Base-by-base conservation (phyloP, 805 yeast genomes). In the Nakazawaea holstii region DNA sequence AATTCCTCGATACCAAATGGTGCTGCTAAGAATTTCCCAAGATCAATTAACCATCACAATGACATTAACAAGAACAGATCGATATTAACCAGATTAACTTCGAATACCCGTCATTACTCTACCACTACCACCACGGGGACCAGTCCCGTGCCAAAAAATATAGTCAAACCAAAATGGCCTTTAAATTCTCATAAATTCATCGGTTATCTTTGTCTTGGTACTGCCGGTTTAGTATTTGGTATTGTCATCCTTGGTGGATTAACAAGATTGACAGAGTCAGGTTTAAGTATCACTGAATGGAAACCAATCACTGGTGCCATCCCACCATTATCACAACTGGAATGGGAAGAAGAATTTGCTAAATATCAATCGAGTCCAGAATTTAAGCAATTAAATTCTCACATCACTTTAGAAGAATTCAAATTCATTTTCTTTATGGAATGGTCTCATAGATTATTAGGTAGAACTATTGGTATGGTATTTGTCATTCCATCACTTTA, bases 261-360 rank as follows among this genome's bases (percentile, higher is more conserved):
- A 40, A 94, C 99, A 0, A 77, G 99, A 58, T 73, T 94, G 39
- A 94, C 99, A 0, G 99, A 94, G 61, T 87, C 96, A 0, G 99
- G 99, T 0, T 72, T 94, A 40, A 86, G 96, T 41, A 94, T 94
- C 62, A 94, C 98, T 1, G 99, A 94, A 61, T 94, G 99, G 99
- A 88, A 83, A 63, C 99, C 99, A 1, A 90, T 94, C 27, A 89
- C 99, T 0, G 99, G 99, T 41, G 70, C 95, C 1, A 65, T 94
- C 11, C 99, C 99, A 2, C 99, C 99, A 0, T 60, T 86, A 58
- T 79, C 68, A 50, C 82, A 88, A 57, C 68, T 69, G 43, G 91
- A 94, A 52, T 94, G 99, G 99, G 82, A 79, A 55, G 77, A 58
- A 24, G 97, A 92, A 62, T 94, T 94, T 59, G 70, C 63, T 27